Percentiles rank a stretch among this genome's conserved stretches.
These are phyloP conservation scores for Amyloporia xantha DNA, from an alignment of 768 basidiomycete genomes.

Conservation along the genomic window DNA sequence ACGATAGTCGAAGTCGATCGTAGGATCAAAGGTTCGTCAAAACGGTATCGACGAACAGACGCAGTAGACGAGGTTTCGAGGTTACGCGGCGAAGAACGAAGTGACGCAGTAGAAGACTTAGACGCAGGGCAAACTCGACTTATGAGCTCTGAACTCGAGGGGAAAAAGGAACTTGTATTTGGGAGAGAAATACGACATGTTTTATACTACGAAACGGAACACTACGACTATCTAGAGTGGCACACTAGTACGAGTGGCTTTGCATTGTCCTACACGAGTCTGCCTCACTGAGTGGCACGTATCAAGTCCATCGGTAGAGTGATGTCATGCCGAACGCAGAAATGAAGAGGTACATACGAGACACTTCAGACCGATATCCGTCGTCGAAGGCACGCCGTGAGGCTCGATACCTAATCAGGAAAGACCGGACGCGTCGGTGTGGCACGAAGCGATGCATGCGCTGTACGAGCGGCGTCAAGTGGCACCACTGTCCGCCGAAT, in stretches of 20 bases:
- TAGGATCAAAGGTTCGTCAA: background rate
- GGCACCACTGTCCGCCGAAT: background rate
- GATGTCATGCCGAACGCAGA: background rate
- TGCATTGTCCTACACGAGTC: background rate
- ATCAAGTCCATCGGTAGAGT: background rate
- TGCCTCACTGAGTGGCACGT: background rate
- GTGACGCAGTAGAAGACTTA: background rate
- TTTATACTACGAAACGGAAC: background rate
- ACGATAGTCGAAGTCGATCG: background rate
- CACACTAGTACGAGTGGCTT: background rate
- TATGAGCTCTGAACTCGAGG: background rate
- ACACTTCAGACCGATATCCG: background rate
- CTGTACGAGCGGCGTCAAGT: background rate
- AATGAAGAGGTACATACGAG: background rate
- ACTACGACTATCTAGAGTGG: background rate
- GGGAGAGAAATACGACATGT: background rate
- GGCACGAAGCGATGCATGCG: background rate
- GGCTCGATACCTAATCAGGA: background rate
- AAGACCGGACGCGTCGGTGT: background rate
- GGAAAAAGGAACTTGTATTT: background rate
- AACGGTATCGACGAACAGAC: background rate
- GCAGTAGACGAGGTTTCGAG: background rate
- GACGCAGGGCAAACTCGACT: background rate
- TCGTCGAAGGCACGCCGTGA: background rate
- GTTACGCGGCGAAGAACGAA: background rate